Evolutionary conservation across 805 yeast genomes (phyloP).

Genomic region (Cyberlindnera sargentensis): DNA sequence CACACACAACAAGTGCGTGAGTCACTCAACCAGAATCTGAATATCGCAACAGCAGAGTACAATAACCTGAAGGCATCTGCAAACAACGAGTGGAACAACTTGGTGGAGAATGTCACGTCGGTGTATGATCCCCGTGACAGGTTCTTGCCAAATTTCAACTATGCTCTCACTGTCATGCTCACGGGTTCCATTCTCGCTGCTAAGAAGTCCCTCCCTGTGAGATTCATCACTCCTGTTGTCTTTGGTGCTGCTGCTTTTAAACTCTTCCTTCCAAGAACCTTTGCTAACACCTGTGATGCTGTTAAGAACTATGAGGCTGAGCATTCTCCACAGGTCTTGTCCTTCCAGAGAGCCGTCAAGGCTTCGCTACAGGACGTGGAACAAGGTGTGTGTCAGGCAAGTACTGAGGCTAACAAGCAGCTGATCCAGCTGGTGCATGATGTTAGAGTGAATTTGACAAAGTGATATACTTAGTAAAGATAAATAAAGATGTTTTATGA

Average conservation of each 20-base stretch:
- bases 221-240: conserved; percentile 44
- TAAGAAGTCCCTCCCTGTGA: conserved; percentile 38
- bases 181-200: conserved; percentile 49
- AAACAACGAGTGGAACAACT: conserved; percentile 18
- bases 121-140: conserved; percentile 23
- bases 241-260: conserved; percentile 41
- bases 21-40: conserved; percentile 11
- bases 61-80: conserved; percentile 20
- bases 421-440: conserved; percentile 16
- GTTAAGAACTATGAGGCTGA: conserved; percentile 27
- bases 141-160: conserved; percentile 44
- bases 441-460: conserved; percentile 15
- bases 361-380: conserved; percentile 14
- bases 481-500: background rate
- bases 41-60: conserved; percentile 19
- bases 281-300: conserved; percentile 24
- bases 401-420: conserved; percentile 9
- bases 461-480: conserved; percentile 1
- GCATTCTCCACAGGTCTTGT: conserved; percentile 31
- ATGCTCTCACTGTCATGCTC: conserved; percentile 48
- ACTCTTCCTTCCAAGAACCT: conserved; percentile 45
- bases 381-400: conserved; percentile 3
- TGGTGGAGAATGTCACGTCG: conserved; percentile 12
- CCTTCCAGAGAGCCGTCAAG: conserved; percentile 20
- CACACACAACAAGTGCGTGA: conserved; percentile 14